phyloP scores from a whole-genome alignment of 2,329 filamentous ascomycete genomes.

The Colletotrichum sp. region DNA sequence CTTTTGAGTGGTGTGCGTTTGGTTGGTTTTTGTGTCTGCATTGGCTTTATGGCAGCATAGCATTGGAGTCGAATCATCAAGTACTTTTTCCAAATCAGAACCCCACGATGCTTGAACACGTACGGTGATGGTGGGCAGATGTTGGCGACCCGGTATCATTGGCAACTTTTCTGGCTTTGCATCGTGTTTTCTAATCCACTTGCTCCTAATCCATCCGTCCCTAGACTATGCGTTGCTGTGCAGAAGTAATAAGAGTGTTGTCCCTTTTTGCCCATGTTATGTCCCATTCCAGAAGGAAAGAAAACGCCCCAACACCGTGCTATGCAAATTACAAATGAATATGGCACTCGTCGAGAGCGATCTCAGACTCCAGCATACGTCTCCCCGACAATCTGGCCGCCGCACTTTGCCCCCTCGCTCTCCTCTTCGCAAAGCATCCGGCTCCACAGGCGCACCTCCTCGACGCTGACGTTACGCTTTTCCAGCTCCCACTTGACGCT shows the following conservation, averaged over 20 bases:
- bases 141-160: neutral
- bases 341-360: neutral
- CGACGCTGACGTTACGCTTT: constrained; percentile 19
- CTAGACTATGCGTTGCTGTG: neutral
- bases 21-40: neutral
- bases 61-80: neutral
- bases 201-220: neutral
- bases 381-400: constrained; percentile 16
- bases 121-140: neutral
- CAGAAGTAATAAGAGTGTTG: neutral
- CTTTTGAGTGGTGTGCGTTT: neutral
- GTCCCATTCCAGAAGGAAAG: neutral
- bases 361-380: constrained; percentile 18
- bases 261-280: neutral
- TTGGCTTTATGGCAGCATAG: neutral
- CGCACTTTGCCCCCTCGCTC: constrained; percentile 13
- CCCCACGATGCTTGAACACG: neutral
- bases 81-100: too few relatives aligned
- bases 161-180: neutral
- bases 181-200: neutral
- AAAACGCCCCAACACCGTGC: constrained; percentile 3
- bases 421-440: constrained; percentile 25
- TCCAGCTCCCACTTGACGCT: constrained; percentile 20
- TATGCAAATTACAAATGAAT: constrained; percentile 4
- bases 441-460: constrained; percentile 27